phyloP scores from a whole-genome alignment of 2,329 filamentous ascomycete genomes.

The Stagonosporopsis cucurbitacearum region DNA sequence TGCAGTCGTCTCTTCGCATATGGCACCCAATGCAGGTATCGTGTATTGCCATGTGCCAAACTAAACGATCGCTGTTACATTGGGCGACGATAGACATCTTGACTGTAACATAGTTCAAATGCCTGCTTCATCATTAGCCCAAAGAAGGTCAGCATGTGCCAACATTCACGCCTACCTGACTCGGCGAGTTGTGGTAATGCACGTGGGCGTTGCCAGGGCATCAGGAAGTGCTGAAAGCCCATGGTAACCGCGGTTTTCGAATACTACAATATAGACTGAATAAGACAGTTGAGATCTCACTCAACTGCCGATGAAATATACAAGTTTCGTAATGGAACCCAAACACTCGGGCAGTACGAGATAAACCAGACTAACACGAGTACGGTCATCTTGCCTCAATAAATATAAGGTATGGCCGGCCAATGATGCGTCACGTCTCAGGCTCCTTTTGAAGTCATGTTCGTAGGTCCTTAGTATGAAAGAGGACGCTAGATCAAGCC shows the following conservation, averaged over 20 bases:
- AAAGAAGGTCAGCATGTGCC: neutral
- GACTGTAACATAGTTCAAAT: neutral
- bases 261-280: neutral
- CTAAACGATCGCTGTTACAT: neutral
- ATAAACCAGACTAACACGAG: no score
- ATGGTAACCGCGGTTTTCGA: neutral
- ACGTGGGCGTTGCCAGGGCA: neutral
- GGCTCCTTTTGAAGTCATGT: neutral
- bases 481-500: neutral
- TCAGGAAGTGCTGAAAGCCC: neutral
- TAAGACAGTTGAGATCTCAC: neutral
- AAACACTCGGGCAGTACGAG: neutral
- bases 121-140: neutral
- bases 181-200: neutral
- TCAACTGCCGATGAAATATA: neutral
- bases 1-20: neutral
- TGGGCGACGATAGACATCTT: neutral
- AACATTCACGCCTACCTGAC: neutral
- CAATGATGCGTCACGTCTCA: no score
- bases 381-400: no score
- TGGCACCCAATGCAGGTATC: neutral
- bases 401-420: no score
- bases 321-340: neutral
- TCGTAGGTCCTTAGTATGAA: neutral
- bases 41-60: neutral